Evolutionary conservation across 163 green algal genomes (phyloP).

Genomic region (Chlorella variabilis): DNA sequence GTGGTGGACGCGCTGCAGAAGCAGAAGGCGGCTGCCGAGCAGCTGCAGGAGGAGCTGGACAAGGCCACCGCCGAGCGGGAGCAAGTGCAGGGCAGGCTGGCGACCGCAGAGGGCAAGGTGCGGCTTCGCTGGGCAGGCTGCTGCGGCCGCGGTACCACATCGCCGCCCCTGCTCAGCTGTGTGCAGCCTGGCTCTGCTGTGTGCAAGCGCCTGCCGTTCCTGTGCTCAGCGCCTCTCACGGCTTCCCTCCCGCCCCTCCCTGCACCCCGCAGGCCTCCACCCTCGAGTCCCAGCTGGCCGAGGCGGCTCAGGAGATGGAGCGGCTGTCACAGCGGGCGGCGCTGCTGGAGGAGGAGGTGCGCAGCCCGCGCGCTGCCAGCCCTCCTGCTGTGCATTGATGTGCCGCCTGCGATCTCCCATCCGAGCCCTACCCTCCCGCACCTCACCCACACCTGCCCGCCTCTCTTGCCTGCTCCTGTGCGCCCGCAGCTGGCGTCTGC

Average conservation of each 20-base stretch:
- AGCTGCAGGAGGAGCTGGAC: background rate
- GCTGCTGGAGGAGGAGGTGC: background rate
- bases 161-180: too few relatives aligned
- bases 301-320: background rate
- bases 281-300: background rate
- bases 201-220: background rate
- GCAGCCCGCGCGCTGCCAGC: background rate
- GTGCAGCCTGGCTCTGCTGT: too few relatives aligned
- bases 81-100: background rate
- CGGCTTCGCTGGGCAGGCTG: background rate
- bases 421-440: too few relatives aligned
- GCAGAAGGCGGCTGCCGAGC: background rate
- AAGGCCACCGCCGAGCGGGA: background rate
- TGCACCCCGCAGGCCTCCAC: background rate
- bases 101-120: background rate
- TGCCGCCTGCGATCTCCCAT: too few relatives aligned
- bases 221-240: background rate
- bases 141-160: too few relatives aligned
- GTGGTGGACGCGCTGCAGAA: background rate
- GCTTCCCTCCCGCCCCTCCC: background rate
- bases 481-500: background rate
- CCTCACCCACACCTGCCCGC: too few relatives aligned
- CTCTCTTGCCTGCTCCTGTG: background rate
- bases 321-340: background rate
- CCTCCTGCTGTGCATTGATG: background rate